Evolutionary conservation across 2,329 filamentous ascomycete genomes (phyloP).

Genomic region (Ceratocystis destructans): DNA sequence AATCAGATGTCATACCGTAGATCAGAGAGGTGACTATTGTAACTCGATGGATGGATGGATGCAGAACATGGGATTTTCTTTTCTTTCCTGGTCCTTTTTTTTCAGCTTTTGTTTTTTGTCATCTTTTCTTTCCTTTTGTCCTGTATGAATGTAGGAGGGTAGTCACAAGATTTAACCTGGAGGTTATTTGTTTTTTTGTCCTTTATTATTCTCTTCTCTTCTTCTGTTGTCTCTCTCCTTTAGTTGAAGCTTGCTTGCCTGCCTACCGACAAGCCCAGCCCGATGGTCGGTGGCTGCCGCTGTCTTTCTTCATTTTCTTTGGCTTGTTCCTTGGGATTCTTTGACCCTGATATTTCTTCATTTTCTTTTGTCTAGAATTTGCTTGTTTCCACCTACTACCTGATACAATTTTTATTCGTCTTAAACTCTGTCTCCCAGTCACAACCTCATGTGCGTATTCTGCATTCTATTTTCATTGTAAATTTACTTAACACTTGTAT

Average conservation of each 20-base stretch:
- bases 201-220: not conserved
- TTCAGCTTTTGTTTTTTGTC: not conserved
- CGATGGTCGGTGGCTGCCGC: too few species aligned
- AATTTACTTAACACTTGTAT: too few species aligned
- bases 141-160: not conserved
- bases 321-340: not conserved
- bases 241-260: too few species aligned
- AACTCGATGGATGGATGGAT: not conserved
- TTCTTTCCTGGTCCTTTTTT: not conserved
- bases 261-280: too few species aligned
- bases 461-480: too few species aligned
- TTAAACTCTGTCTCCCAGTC: not conserved
- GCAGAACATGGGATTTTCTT: too few species aligned
- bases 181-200: not conserved
- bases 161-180: not conserved
- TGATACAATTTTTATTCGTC: not conserved
- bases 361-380: not conserved
- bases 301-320: not conserved
- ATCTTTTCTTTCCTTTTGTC: not conserved
- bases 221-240: not conserved
- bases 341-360: not conserved
- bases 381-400: not conserved
- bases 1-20: slow-evolving; percentile 7
- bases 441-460: too few species aligned
- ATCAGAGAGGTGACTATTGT: not conserved